phyloP scores from a whole-genome alignment of 441 rosid genomes.

The Aleurites moluccanus region DNA sequence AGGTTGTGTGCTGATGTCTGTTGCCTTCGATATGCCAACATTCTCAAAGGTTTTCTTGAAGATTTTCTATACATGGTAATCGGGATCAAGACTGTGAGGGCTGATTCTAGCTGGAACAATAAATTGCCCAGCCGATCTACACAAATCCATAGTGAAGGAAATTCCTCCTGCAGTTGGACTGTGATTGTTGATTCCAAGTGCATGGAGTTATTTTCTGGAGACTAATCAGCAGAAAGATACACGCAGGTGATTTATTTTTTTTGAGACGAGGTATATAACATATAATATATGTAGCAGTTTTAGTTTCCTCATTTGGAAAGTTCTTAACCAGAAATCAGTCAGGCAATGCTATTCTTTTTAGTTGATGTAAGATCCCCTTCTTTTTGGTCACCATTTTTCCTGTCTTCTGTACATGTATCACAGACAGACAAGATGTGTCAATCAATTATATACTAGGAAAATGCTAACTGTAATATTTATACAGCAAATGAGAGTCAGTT shows the following conservation, averaged over 20 bases:
- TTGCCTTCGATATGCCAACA: too few species aligned
- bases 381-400: background rate
- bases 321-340: background rate
- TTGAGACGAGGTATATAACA: background rate
- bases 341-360: background rate
- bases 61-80: background rate
- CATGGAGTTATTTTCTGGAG: background rate
- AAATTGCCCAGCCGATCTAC: background rate
- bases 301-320: slow-evolving; percentile 10
- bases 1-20: background rate
- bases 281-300: slow-evolving; percentile 17
- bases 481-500: background rate
- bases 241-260: background rate
- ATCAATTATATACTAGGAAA: background rate
- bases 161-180: background rate
- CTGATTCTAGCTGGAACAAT: background rate
- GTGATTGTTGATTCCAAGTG: background rate
- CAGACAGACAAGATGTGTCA: background rate
- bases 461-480: background rate
- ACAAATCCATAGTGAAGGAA: background rate
- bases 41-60: background rate
- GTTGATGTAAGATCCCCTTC: background rate
- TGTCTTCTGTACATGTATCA: slow-evolving; percentile 3
- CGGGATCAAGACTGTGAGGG: background rate
- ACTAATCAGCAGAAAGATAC: background rate